Conservation (phyloP, 2,329 filamentous ascomycete species). For the Blumeria hordei region DNA sequence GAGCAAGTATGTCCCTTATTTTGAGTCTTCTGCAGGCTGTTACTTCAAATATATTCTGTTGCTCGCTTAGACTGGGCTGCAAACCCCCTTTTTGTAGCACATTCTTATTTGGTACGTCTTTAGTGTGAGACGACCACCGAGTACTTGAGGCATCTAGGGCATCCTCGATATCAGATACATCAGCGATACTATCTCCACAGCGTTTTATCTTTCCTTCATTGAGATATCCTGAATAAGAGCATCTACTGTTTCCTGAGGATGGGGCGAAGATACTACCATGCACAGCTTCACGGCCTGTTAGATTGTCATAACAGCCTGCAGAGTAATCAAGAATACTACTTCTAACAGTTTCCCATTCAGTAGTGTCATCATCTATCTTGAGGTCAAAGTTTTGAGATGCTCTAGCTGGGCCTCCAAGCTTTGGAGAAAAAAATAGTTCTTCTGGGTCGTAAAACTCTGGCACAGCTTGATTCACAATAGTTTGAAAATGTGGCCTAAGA, state of each 20-base stretch:
- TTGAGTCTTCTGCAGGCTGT: not conserved
- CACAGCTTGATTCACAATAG: not conserved
- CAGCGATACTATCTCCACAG: conserved; percentile 2
- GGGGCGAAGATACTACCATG: not conserved
- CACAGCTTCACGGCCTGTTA: conserved; percentile 1
- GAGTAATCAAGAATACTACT: not conserved
- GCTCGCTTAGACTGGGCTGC: not conserved
- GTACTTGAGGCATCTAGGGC: not conserved
- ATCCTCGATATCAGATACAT: not conserved
- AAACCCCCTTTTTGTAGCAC: not conserved
- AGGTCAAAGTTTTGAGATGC: not conserved
- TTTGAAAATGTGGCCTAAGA: not conserved
- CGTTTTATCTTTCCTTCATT: not conserved
- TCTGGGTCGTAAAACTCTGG: not conserved
- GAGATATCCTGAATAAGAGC: not conserved
- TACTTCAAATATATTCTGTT: not conserved
- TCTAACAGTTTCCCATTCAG: not conserved
- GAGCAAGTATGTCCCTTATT: not conserved
- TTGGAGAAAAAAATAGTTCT: not conserved
- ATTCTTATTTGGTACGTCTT: not conserved
- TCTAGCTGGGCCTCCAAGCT: not conserved
- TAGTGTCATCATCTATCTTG: not conserved
- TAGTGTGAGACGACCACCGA: not conserved
- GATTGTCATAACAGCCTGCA: not conserved
- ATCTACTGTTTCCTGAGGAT: not conserved